Conservation (phyloP, 2,329 filamentous ascomycete genomes). For the Fusarium incarnatum region DNA sequence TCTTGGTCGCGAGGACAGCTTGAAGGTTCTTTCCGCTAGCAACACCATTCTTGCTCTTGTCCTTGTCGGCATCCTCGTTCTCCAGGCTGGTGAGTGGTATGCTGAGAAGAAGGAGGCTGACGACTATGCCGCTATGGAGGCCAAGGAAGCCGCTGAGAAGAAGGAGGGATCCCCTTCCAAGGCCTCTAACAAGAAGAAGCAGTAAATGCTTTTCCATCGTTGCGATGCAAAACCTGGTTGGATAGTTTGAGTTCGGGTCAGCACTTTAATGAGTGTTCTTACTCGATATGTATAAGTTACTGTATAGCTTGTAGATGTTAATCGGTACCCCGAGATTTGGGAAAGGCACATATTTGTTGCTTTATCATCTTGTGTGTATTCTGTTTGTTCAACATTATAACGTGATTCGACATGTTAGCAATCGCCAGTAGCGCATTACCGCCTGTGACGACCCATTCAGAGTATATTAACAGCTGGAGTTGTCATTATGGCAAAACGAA, state of each 20-base stretch:
- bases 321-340: not conserved
- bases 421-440: not conserved
- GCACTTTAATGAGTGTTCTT: not conserved
- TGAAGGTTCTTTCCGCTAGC: conserved; percentile 91
- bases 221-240: not conserved
- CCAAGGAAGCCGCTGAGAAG: conserved; percentile 55
- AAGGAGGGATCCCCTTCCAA: conserved; percentile 50
- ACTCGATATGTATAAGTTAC: conserved; percentile 6
- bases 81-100: conserved; percentile 99
- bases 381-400: too few species aligned
- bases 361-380: not conserved
- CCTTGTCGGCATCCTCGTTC: conserved; percentile 86
- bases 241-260: not conserved
- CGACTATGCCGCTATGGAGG: conserved; percentile 73
- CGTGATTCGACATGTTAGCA: not conserved
- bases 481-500: not conserved
- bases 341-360: conserved; percentile 2
- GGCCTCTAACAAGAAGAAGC: conserved; percentile 53
- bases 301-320: conserved; percentile 22
- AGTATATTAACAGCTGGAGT: not conserved
- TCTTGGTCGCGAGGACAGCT: conserved; percentile 85
- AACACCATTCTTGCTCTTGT: conserved; percentile 97
- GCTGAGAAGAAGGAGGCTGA: conserved; percentile 92
- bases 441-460: not conserved
- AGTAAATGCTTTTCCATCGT: conserved; percentile 38